Percentiles rank a stretch among this genome's conserved stretches.
phyloP scores from a whole-genome alignment of 192 early-diverging fungal genomes.

The Coemansia sp. region DNA sequence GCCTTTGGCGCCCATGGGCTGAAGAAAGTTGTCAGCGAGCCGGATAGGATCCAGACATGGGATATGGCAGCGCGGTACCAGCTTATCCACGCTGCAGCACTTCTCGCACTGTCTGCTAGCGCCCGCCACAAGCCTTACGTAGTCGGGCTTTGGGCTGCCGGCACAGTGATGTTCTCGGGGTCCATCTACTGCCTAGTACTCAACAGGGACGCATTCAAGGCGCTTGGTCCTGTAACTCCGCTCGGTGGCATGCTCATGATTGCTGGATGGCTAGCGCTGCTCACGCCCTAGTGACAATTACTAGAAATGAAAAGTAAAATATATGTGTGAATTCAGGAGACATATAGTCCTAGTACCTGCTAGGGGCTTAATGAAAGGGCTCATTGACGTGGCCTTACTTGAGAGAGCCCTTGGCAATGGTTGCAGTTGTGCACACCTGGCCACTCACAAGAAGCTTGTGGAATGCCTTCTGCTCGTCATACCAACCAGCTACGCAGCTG shows the following conservation, averaged over 20 bases:
- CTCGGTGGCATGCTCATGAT: constrained; percentile 47
- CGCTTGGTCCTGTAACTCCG: constrained; percentile 42
- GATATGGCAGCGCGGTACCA: constrained; percentile 54
- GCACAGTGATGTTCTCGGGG: constrained; percentile 53
- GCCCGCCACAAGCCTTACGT: constrained; percentile 23
- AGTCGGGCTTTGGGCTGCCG: constrained; percentile 48
- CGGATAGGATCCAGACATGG: constrained; percentile 41
- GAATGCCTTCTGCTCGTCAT: constrained; percentile 52
- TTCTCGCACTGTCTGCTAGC: constrained; percentile 40
- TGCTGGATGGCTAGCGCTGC: constrained; percentile 43
- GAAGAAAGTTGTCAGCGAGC: constrained; percentile 32
- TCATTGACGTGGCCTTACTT: constrained; percentile 50
- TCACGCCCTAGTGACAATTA: constrained; percentile 17
- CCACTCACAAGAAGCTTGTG: constrained; percentile 52
- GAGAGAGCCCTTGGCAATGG: constrained; percentile 65
- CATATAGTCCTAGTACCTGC: background rate
- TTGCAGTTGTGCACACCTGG: constrained; percentile 59
- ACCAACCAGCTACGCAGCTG: constrained; percentile 65
- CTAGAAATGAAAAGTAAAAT: background rate
- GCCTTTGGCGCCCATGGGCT: constrained; percentile 60
- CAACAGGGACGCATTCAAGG: constrained; percentile 22
- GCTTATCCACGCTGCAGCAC: constrained; percentile 52
- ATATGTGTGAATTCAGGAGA: background rate
- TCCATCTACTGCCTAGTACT: constrained; percentile 57
- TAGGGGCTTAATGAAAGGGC: background rate